Evolutionary conservation across 441 rosid genomes (phyloP), one percentile per base, ranked within the genome.

Genomic region (Euphorbia celastroides): DNA sequence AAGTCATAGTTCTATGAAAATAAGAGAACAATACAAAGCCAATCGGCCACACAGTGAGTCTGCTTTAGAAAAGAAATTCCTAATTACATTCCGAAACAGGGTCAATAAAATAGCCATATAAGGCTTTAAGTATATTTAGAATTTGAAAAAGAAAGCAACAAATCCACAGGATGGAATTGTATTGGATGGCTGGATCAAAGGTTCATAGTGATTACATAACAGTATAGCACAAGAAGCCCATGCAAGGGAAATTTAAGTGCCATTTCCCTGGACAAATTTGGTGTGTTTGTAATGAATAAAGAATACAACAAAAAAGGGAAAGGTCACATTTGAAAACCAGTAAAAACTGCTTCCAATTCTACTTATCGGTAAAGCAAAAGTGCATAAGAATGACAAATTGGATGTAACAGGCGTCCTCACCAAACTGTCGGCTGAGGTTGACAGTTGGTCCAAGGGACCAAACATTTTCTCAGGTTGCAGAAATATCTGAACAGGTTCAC

Each of bases 161-260:
- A 20, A 48, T 6, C 67, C n/a, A 64, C 30, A 64, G 41, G 30
- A 28, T 26, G 31, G 11, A 17, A 31, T 50, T 19, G 28, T 28
- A 48, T 42, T 64, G 38, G 12, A 48, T n/a, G n/a, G n/a, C n/a
- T n/a, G n/a, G n/a, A 50, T 50, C 55, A 50, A 25, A 50, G 55
- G 20, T 50, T 19, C n/a, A 44, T 44, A n/a, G 55, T 50, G 55
- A 27, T 27, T 9, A 57, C 28, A 14, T n/a, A 27, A 57, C 20
- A 56, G n/a, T n/a, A n/a, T n/a, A n/a, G n/a, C 6, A 26, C 16
- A 56, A 12, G 7, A 38, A 17, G 32, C 60, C 25, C 22, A 3
- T 55, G 6, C 32, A 31, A 25, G 4, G 32, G 16, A 12, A 27
- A 26, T 7, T 13, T 14, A 22, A 56, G 5, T 12, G 27, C 14